Evolutionary conservation across 1,284 basidiomycete genomes (phyloP), one percentile per base, ranked within the genome.

Genomic region (Xanthoconium separans): DNA sequence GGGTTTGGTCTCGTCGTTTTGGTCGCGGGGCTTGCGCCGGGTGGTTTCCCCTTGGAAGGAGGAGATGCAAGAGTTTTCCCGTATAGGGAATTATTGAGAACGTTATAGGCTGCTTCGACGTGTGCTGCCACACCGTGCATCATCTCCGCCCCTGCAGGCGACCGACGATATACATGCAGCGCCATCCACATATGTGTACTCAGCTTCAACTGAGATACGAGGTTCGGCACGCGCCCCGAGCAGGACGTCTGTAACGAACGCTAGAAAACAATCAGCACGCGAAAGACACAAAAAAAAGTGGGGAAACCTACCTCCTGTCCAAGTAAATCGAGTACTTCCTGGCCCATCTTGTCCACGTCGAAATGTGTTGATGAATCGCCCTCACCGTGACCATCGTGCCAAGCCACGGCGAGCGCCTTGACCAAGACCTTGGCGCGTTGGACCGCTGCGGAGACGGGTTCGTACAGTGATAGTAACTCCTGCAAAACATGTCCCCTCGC

Each of bases 121-220:
- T 84, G 78, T 24, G 66, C 58, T 13, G 75, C 67, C 29, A 85
- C 74, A 9, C 74, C 59, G 0, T 66, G 58, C 49, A 70, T 74
- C 62, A 80, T 78, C 24, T 66, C 58, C 20, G 50, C 44, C 9
- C 61, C 76, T 4, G 66, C 73, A 29, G 56, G 51, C 18, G 51
- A 55, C 12, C 69, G 73, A 18, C 80, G 77, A 65, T 90, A 87
- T 2, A 79, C 77, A 60, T 87, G 83, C 13, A 90, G 68, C 1
- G 82, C 81, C 39, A 80, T 66, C 85, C 85, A 89, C n/a, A 89
- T 72, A 58, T 85, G 77, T 2, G 75, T 70, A 2, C 75, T 68
- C 2, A 80, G 75, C 31, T 70, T 74, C 56, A 84, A 81, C 61
- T 85, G 81, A 2, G 67, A 59, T 34, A 72, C 63, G 53, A 77